These are phyloP conservation scores for Colletotrichum magnum DNA, from an alignment of 2,329 filamentous ascomycete genomes.

Conservation along the genomic window DNA sequence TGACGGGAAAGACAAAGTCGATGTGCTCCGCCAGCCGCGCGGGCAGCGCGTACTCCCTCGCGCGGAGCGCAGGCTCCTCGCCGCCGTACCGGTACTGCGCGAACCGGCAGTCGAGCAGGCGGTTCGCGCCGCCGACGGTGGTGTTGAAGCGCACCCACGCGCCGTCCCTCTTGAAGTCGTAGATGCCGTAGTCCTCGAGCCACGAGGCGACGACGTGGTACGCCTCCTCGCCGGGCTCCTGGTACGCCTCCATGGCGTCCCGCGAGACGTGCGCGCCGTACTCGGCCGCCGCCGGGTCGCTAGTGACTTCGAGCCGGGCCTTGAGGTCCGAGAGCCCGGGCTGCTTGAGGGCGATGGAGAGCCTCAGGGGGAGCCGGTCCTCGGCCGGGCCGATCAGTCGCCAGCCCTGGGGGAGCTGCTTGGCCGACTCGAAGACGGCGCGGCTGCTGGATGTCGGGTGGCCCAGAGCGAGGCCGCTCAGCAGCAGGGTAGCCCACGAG, in stretches of 20 bases:
- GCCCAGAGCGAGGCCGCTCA: slow-evolving; percentile 6
- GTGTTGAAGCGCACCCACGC: slow-evolving; percentile 60
- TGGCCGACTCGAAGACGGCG: slow-evolving; percentile 5
- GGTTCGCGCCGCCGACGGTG: slow-evolving; percentile 55
- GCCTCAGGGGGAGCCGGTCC: background rate
- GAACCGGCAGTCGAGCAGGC: slow-evolving; percentile 58
- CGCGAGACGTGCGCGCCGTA: slow-evolving; percentile 50
- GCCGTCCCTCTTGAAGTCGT: slow-evolving; percentile 49
- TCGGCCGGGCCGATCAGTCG: background rate
- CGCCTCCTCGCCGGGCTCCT: slow-evolving; percentile 51
- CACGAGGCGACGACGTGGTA: slow-evolving; percentile 56
- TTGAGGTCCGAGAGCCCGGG: slow-evolving; percentile 34
- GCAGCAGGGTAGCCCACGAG: background rate
- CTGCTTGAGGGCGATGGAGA: slow-evolving; percentile 40
- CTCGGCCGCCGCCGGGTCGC: slow-evolving; percentile 18
- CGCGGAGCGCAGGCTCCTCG: slow-evolving; percentile 56
- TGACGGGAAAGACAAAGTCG: slow-evolving; percentile 63
- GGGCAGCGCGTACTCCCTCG: slow-evolving; percentile 61
- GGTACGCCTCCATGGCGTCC: slow-evolving; percentile 53
- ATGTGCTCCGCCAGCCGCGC: slow-evolving; percentile 54
- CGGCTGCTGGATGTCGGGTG: background rate
- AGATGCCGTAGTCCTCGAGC: slow-evolving; percentile 57
- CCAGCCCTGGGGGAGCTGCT: slow-evolving; percentile 4
- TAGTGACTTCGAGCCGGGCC: slow-evolving; percentile 42
- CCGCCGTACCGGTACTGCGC: slow-evolving; percentile 58